phyloP scores from a whole-genome alignment of 2,329 filamentous ascomycete genomes.

The Ophiostoma pallidulum region DNA sequence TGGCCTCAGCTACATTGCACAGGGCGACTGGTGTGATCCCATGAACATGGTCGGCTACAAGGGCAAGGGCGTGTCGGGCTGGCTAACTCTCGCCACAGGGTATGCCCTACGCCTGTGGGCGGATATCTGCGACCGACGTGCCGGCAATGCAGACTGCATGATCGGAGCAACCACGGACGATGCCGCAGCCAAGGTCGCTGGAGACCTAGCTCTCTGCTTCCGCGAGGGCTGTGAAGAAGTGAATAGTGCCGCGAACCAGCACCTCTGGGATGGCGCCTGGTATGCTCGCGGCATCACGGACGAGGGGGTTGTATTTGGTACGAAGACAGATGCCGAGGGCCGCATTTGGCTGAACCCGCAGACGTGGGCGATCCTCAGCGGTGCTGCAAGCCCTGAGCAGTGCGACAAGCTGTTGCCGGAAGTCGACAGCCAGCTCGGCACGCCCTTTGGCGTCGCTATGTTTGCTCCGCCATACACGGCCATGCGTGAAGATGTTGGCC shows the following conservation, averaged over 20 bases:
- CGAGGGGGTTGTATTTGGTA: conserved; percentile 42
- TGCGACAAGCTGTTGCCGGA: conserved; percentile 36
- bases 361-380: conserved; percentile 44
- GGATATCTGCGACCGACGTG: conserved; percentile 36
- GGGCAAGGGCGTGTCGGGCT: conserved; percentile 47
- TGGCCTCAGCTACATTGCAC: conserved; percentile 47
- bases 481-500: conserved; percentile 50
- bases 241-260: conserved; percentile 40
- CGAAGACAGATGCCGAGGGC: conserved; percentile 40
- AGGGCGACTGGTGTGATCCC: conserved; percentile 52
- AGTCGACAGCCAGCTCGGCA: conserved; percentile 41
- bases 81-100: conserved; percentile 47
- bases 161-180: not conserved
- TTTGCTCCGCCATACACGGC: conserved; percentile 43
- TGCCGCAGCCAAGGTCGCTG: not conserved
- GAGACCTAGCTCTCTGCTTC: conserved; percentile 32
- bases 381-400: conserved; percentile 36
- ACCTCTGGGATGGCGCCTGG: conserved; percentile 49
- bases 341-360: conserved; percentile 51
- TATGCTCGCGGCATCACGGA: conserved; percentile 49
- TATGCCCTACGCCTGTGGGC: conserved; percentile 46
- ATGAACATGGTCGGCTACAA: conserved; percentile 56
- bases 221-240: conserved; percentile 34
- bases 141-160: conserved; percentile 21
- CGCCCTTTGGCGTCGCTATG: conserved; percentile 46